A percentile compares a stretch with the other conserved stretches of the same genome.
Conservation (phyloP, 2,329 filamentous ascomycete species). For the Aspergillus tanneri region DNA sequence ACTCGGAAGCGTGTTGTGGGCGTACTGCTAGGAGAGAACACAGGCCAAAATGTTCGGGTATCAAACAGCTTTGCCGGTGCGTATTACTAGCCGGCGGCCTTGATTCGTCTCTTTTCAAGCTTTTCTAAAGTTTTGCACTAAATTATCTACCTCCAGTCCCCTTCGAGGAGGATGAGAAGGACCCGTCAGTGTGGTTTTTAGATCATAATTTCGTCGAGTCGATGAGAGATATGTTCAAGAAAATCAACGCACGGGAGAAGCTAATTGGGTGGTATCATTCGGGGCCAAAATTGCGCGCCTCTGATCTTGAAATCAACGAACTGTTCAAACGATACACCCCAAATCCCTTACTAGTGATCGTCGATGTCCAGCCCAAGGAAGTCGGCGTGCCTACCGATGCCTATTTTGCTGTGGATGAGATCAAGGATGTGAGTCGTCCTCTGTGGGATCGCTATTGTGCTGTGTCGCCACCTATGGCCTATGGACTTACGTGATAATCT, state of each 20-base stretch:
- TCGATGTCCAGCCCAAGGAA: constrained; percentile 97
- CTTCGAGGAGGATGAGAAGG: constrained; percentile 98
- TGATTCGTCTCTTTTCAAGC: neutral
- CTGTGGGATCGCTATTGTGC: neutral
- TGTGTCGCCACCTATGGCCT: neutral
- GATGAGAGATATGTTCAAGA: constrained; percentile 99
- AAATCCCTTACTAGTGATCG: constrained; percentile 93
- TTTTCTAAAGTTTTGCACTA: constrained; percentile 1
- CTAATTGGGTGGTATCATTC: constrained; percentile 99
- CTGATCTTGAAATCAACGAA: constrained; percentile 98
- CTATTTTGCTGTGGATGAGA: constrained; percentile 98
- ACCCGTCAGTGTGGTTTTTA: constrained; percentile 97
- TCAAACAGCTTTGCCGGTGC: constrained; percentile 98
- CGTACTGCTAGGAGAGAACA: constrained; percentile 90
- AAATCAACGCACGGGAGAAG: constrained; percentile 98
- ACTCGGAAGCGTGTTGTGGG: constrained; percentile 88
- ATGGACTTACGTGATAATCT: neutral
- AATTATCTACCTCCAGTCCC: constrained; percentile 62
- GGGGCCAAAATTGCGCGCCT: constrained; percentile 91
- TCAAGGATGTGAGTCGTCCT: constrained; percentile 78
- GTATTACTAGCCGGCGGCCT: constrained; percentile 31
- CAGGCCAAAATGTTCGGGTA: constrained; percentile 92
- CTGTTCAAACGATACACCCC: constrained; percentile 99
- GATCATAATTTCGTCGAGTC: constrained; percentile 99
- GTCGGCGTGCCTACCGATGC: constrained; percentile 96